phyloP scores from a whole-genome alignment of 768 basidiomycete species.

The Panaeolus papilionaceus region DNA sequence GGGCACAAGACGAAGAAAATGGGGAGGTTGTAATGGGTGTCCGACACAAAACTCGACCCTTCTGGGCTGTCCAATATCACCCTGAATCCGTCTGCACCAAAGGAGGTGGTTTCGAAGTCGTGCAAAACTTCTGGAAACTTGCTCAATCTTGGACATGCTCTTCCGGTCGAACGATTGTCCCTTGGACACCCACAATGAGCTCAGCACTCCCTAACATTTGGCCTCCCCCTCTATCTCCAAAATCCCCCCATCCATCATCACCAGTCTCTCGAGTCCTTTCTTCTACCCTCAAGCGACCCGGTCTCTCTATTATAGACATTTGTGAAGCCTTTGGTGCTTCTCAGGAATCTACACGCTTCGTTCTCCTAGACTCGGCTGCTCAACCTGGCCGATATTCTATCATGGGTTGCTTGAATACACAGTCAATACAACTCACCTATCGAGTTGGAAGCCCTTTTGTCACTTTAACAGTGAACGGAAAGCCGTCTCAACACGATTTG shows the following conservation, averaged over 20 bases:
- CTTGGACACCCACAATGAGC: slow-evolving; percentile 48
- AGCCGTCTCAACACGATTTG: slow-evolving; percentile 47
- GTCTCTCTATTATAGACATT: slow-evolving; percentile 49
- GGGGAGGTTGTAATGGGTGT: slow-evolving; percentile 78
- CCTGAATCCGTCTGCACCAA: slow-evolving; percentile 83
- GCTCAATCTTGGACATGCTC: slow-evolving; percentile 61
- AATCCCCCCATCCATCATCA: slow-evolving; percentile 31
- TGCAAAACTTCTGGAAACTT: slow-evolving; percentile 78
- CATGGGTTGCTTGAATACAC: slow-evolving; percentile 62
- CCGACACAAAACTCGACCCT: slow-evolving; percentile 67
- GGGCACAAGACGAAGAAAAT: slow-evolving; percentile 74
- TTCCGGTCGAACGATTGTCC: slow-evolving; percentile 40
- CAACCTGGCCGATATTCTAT: slow-evolving; percentile 78
- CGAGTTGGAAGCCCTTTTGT: slow-evolving; percentile 56
- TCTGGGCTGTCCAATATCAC: slow-evolving; percentile 92
- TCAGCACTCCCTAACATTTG: slow-evolving; percentile 57
- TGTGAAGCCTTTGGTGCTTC: slow-evolving; percentile 69
- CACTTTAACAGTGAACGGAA: slow-evolving; percentile 45
- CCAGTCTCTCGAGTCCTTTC: slow-evolving; percentile 37
- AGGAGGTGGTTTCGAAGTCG: slow-evolving; percentile 69
- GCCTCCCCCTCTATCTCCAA: slow-evolving; percentile 51
- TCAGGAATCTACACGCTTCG: slow-evolving; percentile 67
- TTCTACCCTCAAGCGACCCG: slow-evolving; percentile 47
- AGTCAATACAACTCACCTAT: slow-evolving; percentile 65
- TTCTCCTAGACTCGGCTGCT: slow-evolving; percentile 78